Base-by-base conservation (phyloP, 768 basidiomycete species). In the Leccinum ochraceum region DNA sequence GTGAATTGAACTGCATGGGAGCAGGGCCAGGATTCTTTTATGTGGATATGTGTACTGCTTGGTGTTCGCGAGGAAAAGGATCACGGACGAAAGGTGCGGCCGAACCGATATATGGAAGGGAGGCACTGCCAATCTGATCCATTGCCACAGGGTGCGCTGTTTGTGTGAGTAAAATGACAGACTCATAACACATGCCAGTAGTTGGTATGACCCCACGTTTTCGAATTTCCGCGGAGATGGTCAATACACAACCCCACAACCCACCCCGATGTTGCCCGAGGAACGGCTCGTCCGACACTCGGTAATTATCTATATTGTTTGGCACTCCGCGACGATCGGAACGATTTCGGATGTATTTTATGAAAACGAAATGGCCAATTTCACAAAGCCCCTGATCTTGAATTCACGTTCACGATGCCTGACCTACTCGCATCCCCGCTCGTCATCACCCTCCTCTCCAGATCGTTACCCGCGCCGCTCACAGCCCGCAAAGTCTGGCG, bases 401-500 rank as follows among this genome's bases (percentile, higher is more conserved):
- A 10, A 42, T 42, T 48, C 20, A 48, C 46, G 46, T 48, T 13
- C 48, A 49, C n/a, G 17, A 59, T 56, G 60, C 7, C 49, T 6
- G 49, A 63, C n/a, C 56, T 64, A 20, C 48, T 62, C 37, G 61
- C 63, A 13, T 68, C 53, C 3, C 53, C 61, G 26, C 53, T 69
- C 5, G 62, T 69, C 24, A 46, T 50, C n/a, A 54, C 61, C 20
- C 62, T 66, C 24, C 51, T 70, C 46, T 36, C 66, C 3, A 60
- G 64, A 50, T 56, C 65, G 4, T 61, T 62, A 4, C 61, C 48
- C 17, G 46, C 65, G 3, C 59, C 65, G 24, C 65, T 71, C 36
- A 54, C 60, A 5, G 53, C 62, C 11, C 28, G 58, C 16, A 44
- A 30, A 10, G 60, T 69, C 34, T 69, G 68, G 67, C 62, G 60